Base-by-base conservation (phyloP, 805 yeast species). In the Kazachstania viticola region DNA sequence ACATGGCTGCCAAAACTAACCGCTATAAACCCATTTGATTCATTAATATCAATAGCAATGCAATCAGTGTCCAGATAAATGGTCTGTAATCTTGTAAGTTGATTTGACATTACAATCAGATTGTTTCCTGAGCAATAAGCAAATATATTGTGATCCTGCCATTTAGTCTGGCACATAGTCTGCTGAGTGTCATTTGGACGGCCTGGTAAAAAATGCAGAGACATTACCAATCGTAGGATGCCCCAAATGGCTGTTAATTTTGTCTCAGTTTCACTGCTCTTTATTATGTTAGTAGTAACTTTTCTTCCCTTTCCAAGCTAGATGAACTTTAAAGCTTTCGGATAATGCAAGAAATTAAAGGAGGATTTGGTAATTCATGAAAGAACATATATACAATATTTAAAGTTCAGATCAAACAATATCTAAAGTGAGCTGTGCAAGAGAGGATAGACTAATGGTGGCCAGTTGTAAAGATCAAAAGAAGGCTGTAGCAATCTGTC, bases 381-480 rank as follows among this genome's bases (percentile, higher is more conserved):
- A n/a, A n/a, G n/a, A n/a, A n/a, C n/a, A n/a, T n/a, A n/a, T n/a
- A n/a, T n/a, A n/a, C n/a, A n/a, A n/a, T n/a, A n/a, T n/a, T n/a
- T n/a, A n/a, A n/a, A n/a, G n/a, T n/a, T n/a, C n/a, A n/a, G n/a
- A n/a, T n/a, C n/a, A n/a, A n/a, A n/a, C n/a, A n/a, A n/a, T n/a
- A n/a, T n/a, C n/a, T n/a, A n/a, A n/a, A n/a, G n/a, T n/a, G n/a
- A n/a, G n/a, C n/a, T n/a, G n/a, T n/a, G n/a, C n/a, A n/a, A n/a
- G n/a, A n/a, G n/a, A n/a, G n/a, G n/a, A n/a, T n/a, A n/a, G n/a
- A n/a, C n/a, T 24, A 12, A 71, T 73, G 79, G 77, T 72, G 33
- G 78, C 76, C 28, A 85, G 95, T 66, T 88, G 98, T 56, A 79
- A 81, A 49, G 98, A 88, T 57, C 93, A 88, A 52, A 73, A 87